Conservation (phyloP, 1,284 basidiomycete genomes). For the Apiotrichum sp. region DNA sequence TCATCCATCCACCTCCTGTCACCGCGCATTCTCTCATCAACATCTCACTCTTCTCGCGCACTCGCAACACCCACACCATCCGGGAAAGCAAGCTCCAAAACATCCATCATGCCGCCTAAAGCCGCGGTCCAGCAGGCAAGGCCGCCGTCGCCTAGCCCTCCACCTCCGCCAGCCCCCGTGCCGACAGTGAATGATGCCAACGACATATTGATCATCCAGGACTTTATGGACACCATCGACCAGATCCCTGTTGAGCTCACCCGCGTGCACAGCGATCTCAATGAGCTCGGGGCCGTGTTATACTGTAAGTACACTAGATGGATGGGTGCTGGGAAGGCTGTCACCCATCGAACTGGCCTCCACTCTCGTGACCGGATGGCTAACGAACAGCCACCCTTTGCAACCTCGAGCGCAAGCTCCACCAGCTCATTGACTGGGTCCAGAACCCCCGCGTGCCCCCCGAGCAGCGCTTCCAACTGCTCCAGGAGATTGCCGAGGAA, state of each 20-base stretch:
- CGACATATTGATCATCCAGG: constrained; percentile 54
- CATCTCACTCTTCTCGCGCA: background rate
- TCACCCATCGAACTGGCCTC: background rate
- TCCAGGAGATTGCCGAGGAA: constrained; percentile 91
- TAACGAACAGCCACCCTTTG: constrained; percentile 58
- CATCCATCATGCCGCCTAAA: constrained; percentile 35
- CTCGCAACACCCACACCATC: background rate
- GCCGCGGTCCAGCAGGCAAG: constrained; percentile 15
- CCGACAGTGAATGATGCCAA: constrained; percentile 45
- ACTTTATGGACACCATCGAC: constrained; percentile 88
- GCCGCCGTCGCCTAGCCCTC: constrained; percentile 51
- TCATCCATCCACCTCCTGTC: no score
- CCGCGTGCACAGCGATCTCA: constrained; percentile 86
- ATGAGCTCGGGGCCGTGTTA: constrained; percentile 95
- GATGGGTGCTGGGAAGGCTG: background rate
- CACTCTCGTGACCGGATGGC: background rate
- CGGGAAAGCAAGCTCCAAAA: no score
- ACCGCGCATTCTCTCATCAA: background rate
- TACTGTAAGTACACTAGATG: constrained; percentile 51
- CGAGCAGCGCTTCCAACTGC: constrained; percentile 74
- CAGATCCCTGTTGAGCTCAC: constrained; percentile 91
- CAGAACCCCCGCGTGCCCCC: constrained; percentile 61
- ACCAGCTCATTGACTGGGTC: constrained; percentile 65
- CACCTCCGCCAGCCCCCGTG: constrained; percentile 51
- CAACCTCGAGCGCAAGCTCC: constrained; percentile 70